phyloP scores from a whole-genome alignment of 2,329 filamentous ascomycete species.

The Verticillium tricorpus region DNA sequence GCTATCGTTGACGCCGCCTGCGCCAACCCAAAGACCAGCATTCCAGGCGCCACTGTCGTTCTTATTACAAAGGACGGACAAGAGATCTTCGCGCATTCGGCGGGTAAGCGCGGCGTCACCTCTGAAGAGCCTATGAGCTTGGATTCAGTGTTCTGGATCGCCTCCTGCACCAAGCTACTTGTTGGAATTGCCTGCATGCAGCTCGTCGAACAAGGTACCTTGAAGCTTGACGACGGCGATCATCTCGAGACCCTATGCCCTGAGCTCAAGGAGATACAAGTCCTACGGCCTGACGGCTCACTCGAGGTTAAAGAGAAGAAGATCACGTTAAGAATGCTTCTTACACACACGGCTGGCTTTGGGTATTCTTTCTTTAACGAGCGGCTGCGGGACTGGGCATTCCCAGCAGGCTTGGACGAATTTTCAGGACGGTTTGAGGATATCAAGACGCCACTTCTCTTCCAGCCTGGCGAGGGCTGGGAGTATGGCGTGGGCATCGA shows the following conservation, averaged over 20 bases:
- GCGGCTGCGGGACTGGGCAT: constrained; percentile 38
- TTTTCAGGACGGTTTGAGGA: constrained; percentile 50
- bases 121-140: constrained; percentile 49
- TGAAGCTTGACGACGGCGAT: constrained; percentile 43
- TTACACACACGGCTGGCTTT: constrained; percentile 53
- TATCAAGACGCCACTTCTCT: constrained; percentile 49
- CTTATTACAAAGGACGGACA: constrained; percentile 42
- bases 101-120: constrained; percentile 39
- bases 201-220: constrained; percentile 45
- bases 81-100: constrained; percentile 41
- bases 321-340: constrained; percentile 55
- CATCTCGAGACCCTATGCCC: constrained; percentile 42
- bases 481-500: constrained; percentile 55
- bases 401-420: constrained; percentile 51
- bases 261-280: constrained; percentile 42
- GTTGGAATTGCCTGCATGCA: constrained; percentile 51
- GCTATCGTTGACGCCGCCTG: constrained; percentile 30
- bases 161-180: constrained; percentile 54
- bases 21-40: constrained; percentile 28
- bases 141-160: constrained; percentile 57
- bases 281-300: constrained; percentile 33
- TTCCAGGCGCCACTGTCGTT: constrained; percentile 41
- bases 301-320: constrained; percentile 37
- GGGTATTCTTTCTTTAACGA: constrained; percentile 53
- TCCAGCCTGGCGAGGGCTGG: constrained; percentile 60